A percentile compares a stretch with the other conserved stretches of the same genome.
Conservation (phyloP, 805 yeast genomes). For the Zygosaccharomyces kombuchaensis region DNA sequence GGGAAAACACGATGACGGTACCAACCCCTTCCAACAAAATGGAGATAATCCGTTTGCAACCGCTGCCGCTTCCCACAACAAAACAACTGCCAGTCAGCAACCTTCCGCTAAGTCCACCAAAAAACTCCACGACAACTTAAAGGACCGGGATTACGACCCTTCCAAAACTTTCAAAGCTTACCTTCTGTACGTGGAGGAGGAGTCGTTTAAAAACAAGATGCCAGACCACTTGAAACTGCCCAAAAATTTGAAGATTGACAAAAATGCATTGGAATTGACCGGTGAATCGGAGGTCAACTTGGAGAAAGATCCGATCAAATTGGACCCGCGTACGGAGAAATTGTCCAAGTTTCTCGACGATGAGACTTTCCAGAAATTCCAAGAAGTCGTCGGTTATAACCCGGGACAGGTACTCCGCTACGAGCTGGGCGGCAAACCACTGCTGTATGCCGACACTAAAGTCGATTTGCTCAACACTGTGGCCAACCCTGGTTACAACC, state of each 20-base stretch:
- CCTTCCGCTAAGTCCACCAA: conserved; percentile 35
- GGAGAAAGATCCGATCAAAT: conserved; percentile 26
- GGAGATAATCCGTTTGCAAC: conserved; percentile 4
- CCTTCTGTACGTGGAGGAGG: conserved; percentile 69
- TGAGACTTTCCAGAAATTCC: conserved; percentile 72
- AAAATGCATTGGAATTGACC: conserved; percentile 43
- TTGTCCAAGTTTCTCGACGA: conserved; percentile 62
- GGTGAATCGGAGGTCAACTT: conserved; percentile 33
- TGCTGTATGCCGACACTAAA: conserved; percentile 55
- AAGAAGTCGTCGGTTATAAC: conserved; percentile 70
- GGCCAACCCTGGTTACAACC: conserved; percentile 60
- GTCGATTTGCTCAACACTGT: conserved; percentile 38
- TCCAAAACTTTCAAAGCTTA: conserved; percentile 51
- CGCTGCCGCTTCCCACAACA: conserved; percentile 1
- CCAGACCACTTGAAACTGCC: conserved; percentile 46
- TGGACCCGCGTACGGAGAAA: conserved; percentile 44
- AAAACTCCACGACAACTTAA: conserved; percentile 28
- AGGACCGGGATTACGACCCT: conserved; percentile 21
- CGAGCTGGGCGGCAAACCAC: conserved; percentile 72
- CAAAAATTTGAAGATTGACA: conserved; percentile 50
- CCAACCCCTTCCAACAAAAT: conserved; percentile 32
- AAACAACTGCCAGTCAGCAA: not conserved
- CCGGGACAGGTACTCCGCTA: conserved; percentile 85
- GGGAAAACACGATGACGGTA: conserved; percentile 17
- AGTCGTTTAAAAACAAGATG: conserved; percentile 51